phyloP scores from a whole-genome alignment of 169 alveolate species.

The Eimeria acervulina region DNA sequence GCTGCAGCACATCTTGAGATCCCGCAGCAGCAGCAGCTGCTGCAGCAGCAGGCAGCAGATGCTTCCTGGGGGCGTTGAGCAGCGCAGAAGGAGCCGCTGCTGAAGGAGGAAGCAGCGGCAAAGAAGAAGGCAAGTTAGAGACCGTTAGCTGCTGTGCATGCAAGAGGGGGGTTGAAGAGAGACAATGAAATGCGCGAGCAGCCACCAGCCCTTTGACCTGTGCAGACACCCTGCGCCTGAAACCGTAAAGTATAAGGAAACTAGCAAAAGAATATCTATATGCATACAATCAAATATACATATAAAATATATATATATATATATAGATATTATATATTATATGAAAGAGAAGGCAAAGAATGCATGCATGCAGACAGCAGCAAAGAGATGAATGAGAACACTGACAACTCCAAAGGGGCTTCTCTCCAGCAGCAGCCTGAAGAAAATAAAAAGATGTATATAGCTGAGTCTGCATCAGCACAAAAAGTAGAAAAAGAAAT shows the following conservation, averaged over 20 bases:
- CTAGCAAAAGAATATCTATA: too few relatives aligned
- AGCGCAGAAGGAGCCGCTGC: too few relatives aligned
- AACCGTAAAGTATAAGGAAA: too few relatives aligned
- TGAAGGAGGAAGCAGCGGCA: too few relatives aligned
- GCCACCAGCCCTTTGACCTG: slow-evolving; percentile 34
- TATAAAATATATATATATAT: too few relatives aligned
- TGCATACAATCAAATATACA: too few relatives aligned
- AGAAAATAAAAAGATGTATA: background rate
- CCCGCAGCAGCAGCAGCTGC: background rate
- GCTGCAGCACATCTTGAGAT: background rate
- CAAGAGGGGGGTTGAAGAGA: background rate
- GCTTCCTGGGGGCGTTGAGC: too few relatives aligned
- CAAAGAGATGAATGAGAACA: background rate
- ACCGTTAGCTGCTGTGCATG: background rate
- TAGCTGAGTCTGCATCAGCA: too few relatives aligned
- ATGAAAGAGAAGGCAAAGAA: too few relatives aligned
- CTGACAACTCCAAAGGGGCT: slow-evolving; percentile 40
- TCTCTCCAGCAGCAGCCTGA: slow-evolving; percentile 61
- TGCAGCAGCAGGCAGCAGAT: too few relatives aligned
- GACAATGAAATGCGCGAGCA: background rate
- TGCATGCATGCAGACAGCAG: background rate
- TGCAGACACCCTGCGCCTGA: slow-evolving; percentile 22
- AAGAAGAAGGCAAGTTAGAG: too few relatives aligned
- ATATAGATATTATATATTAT: too few relatives aligned
- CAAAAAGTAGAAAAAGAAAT: background rate